Evolutionary conservation across 441 rosid genomes (phyloP), one percentile per base, ranked within the genome.

Genomic region (Breynia disticha): DNA sequence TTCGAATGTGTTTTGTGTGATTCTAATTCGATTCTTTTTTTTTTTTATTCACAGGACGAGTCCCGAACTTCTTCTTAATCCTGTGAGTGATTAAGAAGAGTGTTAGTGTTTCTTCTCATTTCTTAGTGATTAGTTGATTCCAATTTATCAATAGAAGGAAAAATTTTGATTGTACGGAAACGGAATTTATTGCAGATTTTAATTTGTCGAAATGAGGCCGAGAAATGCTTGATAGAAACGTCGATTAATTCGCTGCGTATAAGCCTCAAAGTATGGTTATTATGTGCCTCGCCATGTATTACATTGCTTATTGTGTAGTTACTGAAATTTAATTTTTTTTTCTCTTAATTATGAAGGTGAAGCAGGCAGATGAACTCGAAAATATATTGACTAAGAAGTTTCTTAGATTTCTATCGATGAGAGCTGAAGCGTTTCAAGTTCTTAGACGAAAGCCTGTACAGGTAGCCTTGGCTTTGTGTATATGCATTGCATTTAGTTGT

Each of bases 361-460:
- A 81, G 68, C 97, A 91, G 72, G 80, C 97, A 37, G 97, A 88
- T 79, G 97, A 91, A 76, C 87, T 88, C 59, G 98, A 91, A 71
- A 91, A 89, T 67, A 88, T 91, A 56, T 71, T 91, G 59, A 69
- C 91, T 46, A 91, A 86, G 64, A 91, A 86, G 65, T 88, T 91
- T 57, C 89, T 91, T 48, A 78, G 93, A 72, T 93, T 93, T 78
- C 74, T 93, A 77, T 93, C 98, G 17, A 93, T 89, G 90, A 86
- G 97, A 61, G 95, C 98, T 65, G 97, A 93, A 75, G 98, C 97
- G 63, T 88, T 93, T 77, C 97, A 84, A 67, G 97, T 93, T 48
- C 73, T 88, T 61, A 81, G 98, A 64, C 80, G 98, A 75, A 93
- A 88, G 67, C 95, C 98, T 16, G 90, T 88, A 8, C 95, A 86